Base-by-base conservation (phyloP, 1,284 basidiomycete genomes). In the Ustilago cynodontis region DNA sequence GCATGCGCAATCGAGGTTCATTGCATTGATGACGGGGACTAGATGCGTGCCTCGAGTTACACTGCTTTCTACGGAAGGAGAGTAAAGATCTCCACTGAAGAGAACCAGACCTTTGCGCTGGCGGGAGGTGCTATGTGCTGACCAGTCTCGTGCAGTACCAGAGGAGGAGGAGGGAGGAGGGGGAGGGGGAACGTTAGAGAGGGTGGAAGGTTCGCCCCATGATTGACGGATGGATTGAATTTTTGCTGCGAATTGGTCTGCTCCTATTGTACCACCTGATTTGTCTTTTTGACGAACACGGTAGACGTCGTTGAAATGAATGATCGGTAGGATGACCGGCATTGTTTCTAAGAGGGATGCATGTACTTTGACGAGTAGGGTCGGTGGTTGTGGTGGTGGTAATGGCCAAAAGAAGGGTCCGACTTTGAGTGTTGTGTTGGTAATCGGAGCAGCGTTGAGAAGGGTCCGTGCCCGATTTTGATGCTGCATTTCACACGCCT, bases 11-110 rank as follows among this genome's bases (percentile, higher is more conserved):
- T 79, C 78, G 24, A 82, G 56, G 45, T 76, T 73, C 66, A 79
- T 75, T 20, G 60, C 60, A 54, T 85, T 63, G 65, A 77, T 70
- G 11, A 70, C 55, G 69, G 89, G 80, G 77, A 94, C 93, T 93
- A 96, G 93, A 89, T 96, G 94, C 68, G 92, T 94, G 47, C 94
- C 94, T 85, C 94, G 88, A 3, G 94, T 95, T 24, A 97, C 91
- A 9, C 92, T 91, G 79, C 92, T 93, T 87, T 95, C 94, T 0
- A 94, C 90, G 3, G 92, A 93, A 0, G 94, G 94, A 20, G 91
- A 91, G 59, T 70, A 82, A 53, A 81, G 76, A 85, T 96, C 94
- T 6, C 94, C 94, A 29, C 93, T 94, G 86, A 96, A 97, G 2
- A 97, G 87, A 0, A 92, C 89, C 3, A 97, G 88, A 0, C 94